A percentile compares a stretch with the other conserved stretches of the same genome.
These are phyloP conservation scores for Chaetomiaceae sp. DNA, from an alignment of 2,329 filamentous ascomycete species.

Conservation along the genomic window DNA sequence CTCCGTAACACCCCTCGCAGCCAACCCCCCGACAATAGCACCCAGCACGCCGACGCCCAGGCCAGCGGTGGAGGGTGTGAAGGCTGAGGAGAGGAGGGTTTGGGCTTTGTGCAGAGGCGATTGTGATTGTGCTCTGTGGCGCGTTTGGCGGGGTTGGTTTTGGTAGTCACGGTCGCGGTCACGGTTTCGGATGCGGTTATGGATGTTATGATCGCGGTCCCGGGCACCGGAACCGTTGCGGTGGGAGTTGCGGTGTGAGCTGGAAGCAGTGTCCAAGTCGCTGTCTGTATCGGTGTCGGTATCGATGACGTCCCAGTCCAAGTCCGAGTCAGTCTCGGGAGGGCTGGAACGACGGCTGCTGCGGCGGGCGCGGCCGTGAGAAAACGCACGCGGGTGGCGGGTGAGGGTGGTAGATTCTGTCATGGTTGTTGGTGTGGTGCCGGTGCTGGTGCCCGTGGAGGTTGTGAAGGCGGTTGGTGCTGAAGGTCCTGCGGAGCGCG, in stretches of 20 bases:
- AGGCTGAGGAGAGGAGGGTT: slow-evolving; percentile 40
- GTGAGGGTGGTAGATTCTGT: not conserved
- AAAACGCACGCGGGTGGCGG: not conserved
- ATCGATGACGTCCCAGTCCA: too few relatives aligned
- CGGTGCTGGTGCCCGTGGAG: not conserved
- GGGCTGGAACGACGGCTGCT: too few relatives aligned
- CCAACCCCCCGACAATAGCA: slow-evolving; percentile 50
- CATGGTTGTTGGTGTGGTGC: not conserved
- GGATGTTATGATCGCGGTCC: too few relatives aligned
- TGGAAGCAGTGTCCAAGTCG: too few relatives aligned
- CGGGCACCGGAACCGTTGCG: too few relatives aligned
- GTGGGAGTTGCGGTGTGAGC: not conserved
- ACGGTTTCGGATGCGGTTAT: too few relatives aligned
- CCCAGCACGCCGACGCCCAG: slow-evolving; percentile 49
- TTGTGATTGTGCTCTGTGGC: not conserved
- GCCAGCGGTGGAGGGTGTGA: slow-evolving; percentile 45
- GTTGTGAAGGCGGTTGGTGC: not conserved
- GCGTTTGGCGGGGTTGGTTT: not conserved
- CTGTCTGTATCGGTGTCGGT: slow-evolving; percentile 3
- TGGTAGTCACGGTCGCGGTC: too few relatives aligned
- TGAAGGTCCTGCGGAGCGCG: not conserved
- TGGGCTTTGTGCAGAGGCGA: slow-evolving; percentile 32
- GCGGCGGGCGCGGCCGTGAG: too few relatives aligned
- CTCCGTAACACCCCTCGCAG: slow-evolving; percentile 43
- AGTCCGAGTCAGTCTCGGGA: too few relatives aligned